Conservation (phyloP, 2,329 filamentous ascomycete species). For the Sarocladiaceae sp. region DNA sequence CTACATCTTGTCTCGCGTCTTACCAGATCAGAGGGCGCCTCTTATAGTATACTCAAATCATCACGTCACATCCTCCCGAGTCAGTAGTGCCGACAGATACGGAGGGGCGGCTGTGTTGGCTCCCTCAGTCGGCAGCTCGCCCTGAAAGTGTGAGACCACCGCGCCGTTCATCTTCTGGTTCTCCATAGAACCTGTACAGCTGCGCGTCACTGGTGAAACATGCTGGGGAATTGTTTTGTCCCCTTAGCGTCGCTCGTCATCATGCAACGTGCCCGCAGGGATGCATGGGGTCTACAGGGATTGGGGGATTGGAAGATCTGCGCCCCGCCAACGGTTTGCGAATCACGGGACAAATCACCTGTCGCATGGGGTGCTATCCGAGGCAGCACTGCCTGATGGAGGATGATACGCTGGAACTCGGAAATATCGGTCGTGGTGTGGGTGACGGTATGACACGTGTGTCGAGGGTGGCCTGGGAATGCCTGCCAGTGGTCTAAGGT, state of each 20-base stretch:
- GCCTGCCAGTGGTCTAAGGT: background rate
- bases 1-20: too few species aligned
- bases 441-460: conserved; percentile 5
- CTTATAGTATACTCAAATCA: background rate
- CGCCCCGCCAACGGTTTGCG: background rate
- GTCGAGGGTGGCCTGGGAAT: background rate
- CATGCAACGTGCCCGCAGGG: conserved; percentile 7
- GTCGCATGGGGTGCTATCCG: background rate
- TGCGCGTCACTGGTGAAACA: conserved; percentile 1
- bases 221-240: background rate
- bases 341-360: conserved; percentile 4
- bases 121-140: background rate
- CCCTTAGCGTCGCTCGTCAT: background rate
- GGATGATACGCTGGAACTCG: background rate
- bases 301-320: background rate
- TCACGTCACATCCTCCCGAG: background rate
- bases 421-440: background rate
- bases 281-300: background rate
- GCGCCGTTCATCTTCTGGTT: background rate
- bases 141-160: background rate
- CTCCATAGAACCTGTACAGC: background rate
- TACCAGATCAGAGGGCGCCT: background rate
- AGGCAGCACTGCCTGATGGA: background rate
- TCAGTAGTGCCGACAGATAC: background rate
- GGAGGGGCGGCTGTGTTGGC: background rate